Evolutionary conservation across 1,284 basidiomycete species (phyloP).

Genomic region (Tylopilus sp.): DNA sequence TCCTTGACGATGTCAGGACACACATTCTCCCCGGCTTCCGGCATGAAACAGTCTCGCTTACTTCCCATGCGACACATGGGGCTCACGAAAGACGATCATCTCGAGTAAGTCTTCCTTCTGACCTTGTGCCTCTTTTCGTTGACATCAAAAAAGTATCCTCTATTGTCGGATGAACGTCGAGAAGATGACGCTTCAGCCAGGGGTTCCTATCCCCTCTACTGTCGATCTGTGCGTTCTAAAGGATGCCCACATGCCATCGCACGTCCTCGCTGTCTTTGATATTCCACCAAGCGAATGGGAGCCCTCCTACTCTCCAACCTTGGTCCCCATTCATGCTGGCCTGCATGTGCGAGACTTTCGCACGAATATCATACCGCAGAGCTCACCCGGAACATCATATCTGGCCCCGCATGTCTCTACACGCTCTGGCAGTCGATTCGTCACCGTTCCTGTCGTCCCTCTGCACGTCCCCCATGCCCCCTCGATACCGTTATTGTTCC

Average conservation of each 20-base stretch:
- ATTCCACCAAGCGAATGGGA: slow-evolving; percentile 32
- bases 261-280: slow-evolving; percentile 44
- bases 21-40: slow-evolving; percentile 13
- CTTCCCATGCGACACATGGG: slow-evolving; percentile 23
- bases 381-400: slow-evolving; percentile 30
- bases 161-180: slow-evolving; percentile 47
- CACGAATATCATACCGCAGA: slow-evolving; percentile 35
- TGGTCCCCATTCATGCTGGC: slow-evolving; percentile 45
- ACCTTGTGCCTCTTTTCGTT: slow-evolving; percentile 4
- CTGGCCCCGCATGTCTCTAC: slow-evolving; percentile 31
- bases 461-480: slow-evolving; percentile 32
- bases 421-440: slow-evolving; percentile 13
- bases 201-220: slow-evolving; percentile 34
- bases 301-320: slow-evolving; percentile 34
- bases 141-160: slow-evolving; percentile 37
- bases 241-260: slow-evolving; percentile 44
- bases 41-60: slow-evolving; percentile 28
- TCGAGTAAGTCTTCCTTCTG: slow-evolving; percentile 36
- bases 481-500: slow-evolving; percentile 32
- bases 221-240: slow-evolving; percentile 41
- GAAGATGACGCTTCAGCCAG: slow-evolving; percentile 25
- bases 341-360: slow-evolving; percentile 41
- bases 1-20: slow-evolving; percentile 9
- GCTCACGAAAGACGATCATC: slow-evolving; percentile 33
- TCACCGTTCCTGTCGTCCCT: slow-evolving; percentile 33